These are phyloP conservation scores for Colletotrichum coccodes DNA, from an alignment of 2,329 filamentous ascomycete genomes.

Conservation along the genomic window DNA sequence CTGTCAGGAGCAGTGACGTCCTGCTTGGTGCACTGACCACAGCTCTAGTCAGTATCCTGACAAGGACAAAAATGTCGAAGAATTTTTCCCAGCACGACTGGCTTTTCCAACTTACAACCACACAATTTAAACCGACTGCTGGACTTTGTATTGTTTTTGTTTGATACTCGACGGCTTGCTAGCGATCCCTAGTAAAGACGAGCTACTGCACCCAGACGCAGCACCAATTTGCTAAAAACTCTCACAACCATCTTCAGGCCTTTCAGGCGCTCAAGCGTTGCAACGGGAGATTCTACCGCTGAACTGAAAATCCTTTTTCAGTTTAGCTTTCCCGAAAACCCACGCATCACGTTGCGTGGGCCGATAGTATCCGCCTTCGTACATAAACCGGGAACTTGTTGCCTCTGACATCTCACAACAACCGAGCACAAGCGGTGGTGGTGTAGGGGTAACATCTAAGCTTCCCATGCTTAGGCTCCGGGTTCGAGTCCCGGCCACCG, in stretches of 20 bases:
- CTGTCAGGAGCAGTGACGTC: not conserved
- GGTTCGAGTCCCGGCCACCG: constrained; percentile 29
- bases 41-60: not conserved
- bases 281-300: not conserved
- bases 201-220: not conserved
- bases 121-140: not conserved
- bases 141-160: too few species aligned
- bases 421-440: not conserved
- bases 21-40: not conserved
- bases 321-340: not conserved
- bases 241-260: not conserved
- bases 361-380: not conserved
- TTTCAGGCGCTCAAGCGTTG: too few species aligned
- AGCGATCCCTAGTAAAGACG: too few species aligned
- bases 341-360: not conserved
- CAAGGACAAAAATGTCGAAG: not conserved
- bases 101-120: not conserved
- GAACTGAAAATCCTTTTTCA: too few species aligned
- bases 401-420: not conserved
- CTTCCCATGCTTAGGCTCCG: constrained; percentile 29
- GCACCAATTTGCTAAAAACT: too few species aligned
- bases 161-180: too few species aligned
- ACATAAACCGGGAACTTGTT: not conserved
- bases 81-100: not conserved
- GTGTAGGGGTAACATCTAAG: constrained; percentile 32